These are phyloP conservation scores for Ustilago vetiveriae DNA, from an alignment of 1,284 basidiomycete species.

Conservation along the genomic window DNA sequence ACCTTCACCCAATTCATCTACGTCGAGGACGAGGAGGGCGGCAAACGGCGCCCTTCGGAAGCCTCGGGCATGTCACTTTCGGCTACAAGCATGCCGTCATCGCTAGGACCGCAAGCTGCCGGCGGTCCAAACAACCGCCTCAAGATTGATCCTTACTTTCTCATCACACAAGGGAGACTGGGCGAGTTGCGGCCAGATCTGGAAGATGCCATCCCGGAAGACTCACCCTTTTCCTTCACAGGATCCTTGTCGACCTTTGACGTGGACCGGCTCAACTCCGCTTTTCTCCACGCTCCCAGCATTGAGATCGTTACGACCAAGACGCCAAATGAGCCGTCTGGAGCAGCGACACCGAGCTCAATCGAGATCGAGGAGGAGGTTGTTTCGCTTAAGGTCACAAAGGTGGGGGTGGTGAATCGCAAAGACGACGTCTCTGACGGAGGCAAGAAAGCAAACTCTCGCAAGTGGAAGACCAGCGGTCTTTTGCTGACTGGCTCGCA, in stretches of 20 bases:
- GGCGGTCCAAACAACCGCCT: constrained; percentile 64
- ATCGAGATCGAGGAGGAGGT: constrained; percentile 31
- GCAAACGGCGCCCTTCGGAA: constrained; percentile 33
- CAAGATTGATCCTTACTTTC: constrained; percentile 89
- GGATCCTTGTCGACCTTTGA: constrained; percentile 42
- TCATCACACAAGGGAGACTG: constrained; percentile 81
- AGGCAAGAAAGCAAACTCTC: constrained; percentile 77
- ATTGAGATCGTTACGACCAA: constrained; percentile 59
- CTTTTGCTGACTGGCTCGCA: constrained; percentile 89
- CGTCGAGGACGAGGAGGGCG: constrained; percentile 76
- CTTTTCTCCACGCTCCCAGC: constrained; percentile 54
- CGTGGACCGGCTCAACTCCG: constrained; percentile 44
- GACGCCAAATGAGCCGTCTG: constrained; percentile 12
- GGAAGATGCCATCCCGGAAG: constrained; percentile 51
- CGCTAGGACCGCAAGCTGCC: constrained; percentile 15
- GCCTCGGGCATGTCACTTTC: constrained; percentile 14
- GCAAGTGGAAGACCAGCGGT: constrained; percentile 89
- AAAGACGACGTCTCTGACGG: constrained; percentile 79
- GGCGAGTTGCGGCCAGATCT: constrained; percentile 72
- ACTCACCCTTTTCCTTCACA: constrained; percentile 52
- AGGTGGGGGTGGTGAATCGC: constrained; percentile 81
- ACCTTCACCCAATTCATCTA: constrained; percentile 92
- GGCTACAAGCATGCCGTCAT: constrained; percentile 8
- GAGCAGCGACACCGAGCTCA: constrained; percentile 1
- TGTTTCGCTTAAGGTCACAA: constrained; percentile 77